Conservation (phyloP, 108 stramenopile genomes). For the Epithemia pelagica region DNA sequence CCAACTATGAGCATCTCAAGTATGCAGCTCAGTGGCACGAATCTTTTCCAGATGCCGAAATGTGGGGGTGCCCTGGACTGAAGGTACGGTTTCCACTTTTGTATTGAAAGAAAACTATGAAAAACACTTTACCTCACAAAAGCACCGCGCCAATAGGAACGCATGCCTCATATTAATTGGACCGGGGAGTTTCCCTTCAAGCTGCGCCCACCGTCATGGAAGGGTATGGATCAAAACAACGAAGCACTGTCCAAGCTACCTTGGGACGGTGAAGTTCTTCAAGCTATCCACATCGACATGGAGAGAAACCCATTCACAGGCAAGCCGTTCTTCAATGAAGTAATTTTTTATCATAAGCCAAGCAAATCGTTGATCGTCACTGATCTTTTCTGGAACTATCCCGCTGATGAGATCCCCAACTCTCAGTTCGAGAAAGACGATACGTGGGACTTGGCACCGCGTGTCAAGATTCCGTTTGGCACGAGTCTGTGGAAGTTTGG, state of each 20-base stretch:
- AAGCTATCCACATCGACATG: constrained; percentile 58
- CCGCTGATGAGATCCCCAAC: constrained; percentile 61
- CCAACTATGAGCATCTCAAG: constrained; percentile 85
- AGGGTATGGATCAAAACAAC: constrained; percentile 13
- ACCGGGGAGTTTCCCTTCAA: constrained; percentile 55
- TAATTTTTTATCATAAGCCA: constrained; percentile 61
- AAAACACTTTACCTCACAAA: no score
- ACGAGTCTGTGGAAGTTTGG: constrained; percentile 64
- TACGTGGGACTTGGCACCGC: constrained; percentile 68
- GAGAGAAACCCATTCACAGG: constrained; percentile 80
- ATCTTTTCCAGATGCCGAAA: constrained; percentile 53
- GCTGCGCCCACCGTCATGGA: constrained; percentile 33
- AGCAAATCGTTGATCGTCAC: constrained; percentile 67
- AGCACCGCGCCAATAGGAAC: no score
- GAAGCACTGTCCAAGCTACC: background rate
- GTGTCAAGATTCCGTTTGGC: constrained; percentile 61
- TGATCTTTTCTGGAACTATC: constrained; percentile 88
- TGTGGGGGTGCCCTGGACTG: constrained; percentile 84
- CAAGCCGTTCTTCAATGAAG: constrained; percentile 82
- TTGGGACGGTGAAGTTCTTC: constrained; percentile 61
- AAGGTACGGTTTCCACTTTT: no score
- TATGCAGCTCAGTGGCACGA: constrained; percentile 59
- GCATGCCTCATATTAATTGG: constrained; percentile 47
- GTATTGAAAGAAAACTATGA: no score
- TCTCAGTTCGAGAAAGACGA: constrained; percentile 33